phyloP scores from a whole-genome alignment of 2,329 filamentous ascomycete genomes.

The Aspergillus unguis region DNA sequence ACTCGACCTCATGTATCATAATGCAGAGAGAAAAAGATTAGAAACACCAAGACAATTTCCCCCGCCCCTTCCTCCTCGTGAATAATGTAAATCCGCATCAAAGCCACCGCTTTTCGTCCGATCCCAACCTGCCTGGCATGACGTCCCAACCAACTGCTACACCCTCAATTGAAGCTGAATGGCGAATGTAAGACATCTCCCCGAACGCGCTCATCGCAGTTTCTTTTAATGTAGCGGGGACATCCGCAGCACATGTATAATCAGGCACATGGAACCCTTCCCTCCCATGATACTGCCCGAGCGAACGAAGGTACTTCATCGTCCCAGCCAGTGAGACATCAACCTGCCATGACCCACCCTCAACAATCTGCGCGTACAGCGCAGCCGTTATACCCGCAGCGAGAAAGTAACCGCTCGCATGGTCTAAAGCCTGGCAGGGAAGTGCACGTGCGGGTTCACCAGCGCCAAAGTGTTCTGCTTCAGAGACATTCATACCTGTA shows the following conservation, averaged over 20 bases:
- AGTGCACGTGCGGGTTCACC: slow-evolving; percentile 42
- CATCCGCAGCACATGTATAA: neutral
- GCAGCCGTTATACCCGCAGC: slow-evolving; percentile 54
- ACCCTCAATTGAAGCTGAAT: slow-evolving; percentile 44
- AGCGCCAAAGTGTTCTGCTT: slow-evolving; percentile 47
- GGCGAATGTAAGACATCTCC: slow-evolving; percentile 46
- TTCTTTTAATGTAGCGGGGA: slow-evolving; percentile 29
- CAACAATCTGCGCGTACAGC: slow-evolving; percentile 45
- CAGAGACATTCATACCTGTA: slow-evolving; percentile 55
- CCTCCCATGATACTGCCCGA: slow-evolving; percentile 48
- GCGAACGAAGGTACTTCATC: slow-evolving; percentile 54
- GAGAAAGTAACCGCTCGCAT: slow-evolving; percentile 55
- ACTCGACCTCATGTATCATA: neutral
- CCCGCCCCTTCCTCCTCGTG: too few species aligned
- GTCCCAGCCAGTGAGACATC: slow-evolving; percentile 55
- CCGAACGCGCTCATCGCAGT: slow-evolving; percentile 47
- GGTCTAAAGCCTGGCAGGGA: slow-evolving; percentile 57
- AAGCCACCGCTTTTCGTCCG: slow-evolving; percentile 19
- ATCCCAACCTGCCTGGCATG: too few species aligned
- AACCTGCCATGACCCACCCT: slow-evolving; percentile 51
- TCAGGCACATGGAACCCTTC: neutral
- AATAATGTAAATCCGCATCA: too few species aligned
- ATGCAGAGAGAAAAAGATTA: neutral
- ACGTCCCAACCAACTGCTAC: too few species aligned
- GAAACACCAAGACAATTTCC: too few species aligned